Evolutionary conservation across 176 grass and related monocot genomes (phyloP).

Genomic region (Lolium multiflorum): DNA sequence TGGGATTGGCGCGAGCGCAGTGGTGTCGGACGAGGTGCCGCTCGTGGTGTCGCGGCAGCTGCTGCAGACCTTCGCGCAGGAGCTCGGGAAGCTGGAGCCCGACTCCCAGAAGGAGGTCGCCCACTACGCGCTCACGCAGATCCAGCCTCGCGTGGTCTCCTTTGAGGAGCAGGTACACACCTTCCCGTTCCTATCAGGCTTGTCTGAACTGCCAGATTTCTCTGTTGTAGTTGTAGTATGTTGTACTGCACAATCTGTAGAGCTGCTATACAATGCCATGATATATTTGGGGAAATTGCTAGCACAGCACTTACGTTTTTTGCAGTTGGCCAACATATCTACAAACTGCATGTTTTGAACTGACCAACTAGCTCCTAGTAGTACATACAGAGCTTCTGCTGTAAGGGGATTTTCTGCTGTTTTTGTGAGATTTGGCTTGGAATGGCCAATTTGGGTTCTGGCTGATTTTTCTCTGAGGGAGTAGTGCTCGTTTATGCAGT

Average conservation of each 20-base stretch:
- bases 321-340: not conserved
- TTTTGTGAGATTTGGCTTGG: not conserved
- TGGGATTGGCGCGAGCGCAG: constrained; percentile 43
- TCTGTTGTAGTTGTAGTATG: not conserved
- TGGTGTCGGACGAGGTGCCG: constrained; percentile 97
- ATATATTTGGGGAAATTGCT: constrained; percentile 3
- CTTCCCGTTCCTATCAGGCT: constrained; percentile 14
- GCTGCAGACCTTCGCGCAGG: constrained; percentile 90
- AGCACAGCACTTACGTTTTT: not conserved
- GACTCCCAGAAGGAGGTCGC: constrained; percentile 94
- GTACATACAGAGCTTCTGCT: not conserved
- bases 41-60: constrained; percentile 96
- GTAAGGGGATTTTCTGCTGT: not conserved
- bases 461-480: not conserved
- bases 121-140: constrained; percentile 88
- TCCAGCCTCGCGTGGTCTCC: constrained; percentile 95
- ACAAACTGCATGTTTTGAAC: not conserved
- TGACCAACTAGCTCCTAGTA: not conserved
- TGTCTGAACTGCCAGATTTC: not conserved
- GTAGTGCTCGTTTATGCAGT: not conserved
- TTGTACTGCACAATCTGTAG: not conserved
- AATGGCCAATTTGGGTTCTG: not conserved
- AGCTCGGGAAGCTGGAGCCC: constrained; percentile 82
- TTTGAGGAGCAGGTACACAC: constrained; percentile 92
- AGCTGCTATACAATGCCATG: not conserved